These are phyloP conservation scores for Populus euphratica DNA, from an alignment of 345 rosid species.

Conservation along the genomic window DNA sequence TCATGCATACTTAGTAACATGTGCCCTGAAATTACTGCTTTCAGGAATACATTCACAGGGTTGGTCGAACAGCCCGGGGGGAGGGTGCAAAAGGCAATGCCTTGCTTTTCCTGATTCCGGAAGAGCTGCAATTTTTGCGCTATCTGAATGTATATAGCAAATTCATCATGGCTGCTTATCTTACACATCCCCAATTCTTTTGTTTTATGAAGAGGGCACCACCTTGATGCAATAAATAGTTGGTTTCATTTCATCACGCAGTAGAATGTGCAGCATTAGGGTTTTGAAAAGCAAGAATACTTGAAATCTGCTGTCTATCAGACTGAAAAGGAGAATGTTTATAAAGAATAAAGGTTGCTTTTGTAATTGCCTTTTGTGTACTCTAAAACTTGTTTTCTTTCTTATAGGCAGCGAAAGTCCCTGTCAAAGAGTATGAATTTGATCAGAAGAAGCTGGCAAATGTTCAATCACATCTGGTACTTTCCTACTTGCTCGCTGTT, in stretches of 20 bases:
- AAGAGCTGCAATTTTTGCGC: conserved; percentile 82
- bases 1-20: conserved; percentile 5
- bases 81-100: conserved; percentile 98
- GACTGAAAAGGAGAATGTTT: background rate
- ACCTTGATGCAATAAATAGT: background rate
- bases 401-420: conserved; percentile 80
- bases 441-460: conserved; percentile 75
- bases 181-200: background rate
- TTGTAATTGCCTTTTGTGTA: background rate
- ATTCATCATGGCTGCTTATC: conserved; percentile 1
- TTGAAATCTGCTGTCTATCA: background rate
- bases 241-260: background rate
- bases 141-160: conserved; percentile 64
- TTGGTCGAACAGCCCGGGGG: conserved; percentile 99
- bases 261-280: background rate
- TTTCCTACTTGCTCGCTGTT: conserved; percentile 2
- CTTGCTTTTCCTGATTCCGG: conserved; percentile 82
- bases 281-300: background rate
- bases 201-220: background rate
- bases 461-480: conserved; percentile 84
- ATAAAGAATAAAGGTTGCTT: background rate
- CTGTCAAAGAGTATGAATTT: conserved; percentile 84
- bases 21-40: conserved; percentile 13
- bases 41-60: conserved; percentile 98
- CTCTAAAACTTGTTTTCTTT: background rate